A percentile compares a stretch with the other conserved stretches of the same genome.
These are phyloP conservation scores for Platismatia glauca DNA, from an alignment of 495 filamentous ascomycete species.

Conservation along the genomic window DNA sequence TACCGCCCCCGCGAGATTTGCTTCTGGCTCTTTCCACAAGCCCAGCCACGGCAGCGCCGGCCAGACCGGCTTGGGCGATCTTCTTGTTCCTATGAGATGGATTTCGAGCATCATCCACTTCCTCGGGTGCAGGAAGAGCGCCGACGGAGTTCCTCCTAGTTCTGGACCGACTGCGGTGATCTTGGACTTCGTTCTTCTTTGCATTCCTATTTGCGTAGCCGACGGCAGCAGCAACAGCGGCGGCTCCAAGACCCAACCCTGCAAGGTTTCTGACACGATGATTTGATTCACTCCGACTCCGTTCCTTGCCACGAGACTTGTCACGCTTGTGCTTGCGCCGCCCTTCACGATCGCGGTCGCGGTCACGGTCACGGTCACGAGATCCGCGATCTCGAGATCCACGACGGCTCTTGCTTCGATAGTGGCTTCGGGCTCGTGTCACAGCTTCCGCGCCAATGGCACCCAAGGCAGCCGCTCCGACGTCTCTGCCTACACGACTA, in stretches of 20 bases:
- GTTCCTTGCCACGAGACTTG: slow-evolving; percentile 26
- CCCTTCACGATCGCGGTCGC: slow-evolving; percentile 34
- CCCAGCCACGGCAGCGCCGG: slow-evolving; percentile 68
- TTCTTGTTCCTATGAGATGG: slow-evolving; percentile 56
- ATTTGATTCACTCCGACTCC: slow-evolving; percentile 48
- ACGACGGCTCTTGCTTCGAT: slow-evolving; percentile 40
- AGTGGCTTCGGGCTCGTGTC: slow-evolving; percentile 61
- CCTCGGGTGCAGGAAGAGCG: slow-evolving; percentile 27
- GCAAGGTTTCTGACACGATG: slow-evolving; percentile 52
- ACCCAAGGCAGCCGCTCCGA: slow-evolving; percentile 74
- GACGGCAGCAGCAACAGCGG: slow-evolving; percentile 70
- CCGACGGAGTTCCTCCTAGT: slow-evolving; percentile 48
- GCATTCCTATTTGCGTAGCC: slow-evolving; percentile 63
- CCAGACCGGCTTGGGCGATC: slow-evolving; percentile 69
- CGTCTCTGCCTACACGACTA: slow-evolving; percentile 59
- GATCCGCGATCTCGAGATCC: slow-evolving; percentile 32
- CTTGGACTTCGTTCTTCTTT: slow-evolving; percentile 56
- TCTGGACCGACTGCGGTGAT: slow-evolving; percentile 60
- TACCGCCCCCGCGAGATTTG: slow-evolving; percentile 52
- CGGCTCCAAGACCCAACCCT: slow-evolving; percentile 69
- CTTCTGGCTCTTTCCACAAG: slow-evolving; percentile 65
- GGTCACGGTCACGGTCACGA: slow-evolving; percentile 28
- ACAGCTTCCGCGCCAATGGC: slow-evolving; percentile 72
- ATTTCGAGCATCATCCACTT: slow-evolving; percentile 41
- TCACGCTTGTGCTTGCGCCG: slow-evolving; percentile 33